Evolutionary conservation across 1,284 basidiomycete species (phyloP), one percentile per base, ranked within the genome.

Genomic region (Albatrellus sp.): DNA sequence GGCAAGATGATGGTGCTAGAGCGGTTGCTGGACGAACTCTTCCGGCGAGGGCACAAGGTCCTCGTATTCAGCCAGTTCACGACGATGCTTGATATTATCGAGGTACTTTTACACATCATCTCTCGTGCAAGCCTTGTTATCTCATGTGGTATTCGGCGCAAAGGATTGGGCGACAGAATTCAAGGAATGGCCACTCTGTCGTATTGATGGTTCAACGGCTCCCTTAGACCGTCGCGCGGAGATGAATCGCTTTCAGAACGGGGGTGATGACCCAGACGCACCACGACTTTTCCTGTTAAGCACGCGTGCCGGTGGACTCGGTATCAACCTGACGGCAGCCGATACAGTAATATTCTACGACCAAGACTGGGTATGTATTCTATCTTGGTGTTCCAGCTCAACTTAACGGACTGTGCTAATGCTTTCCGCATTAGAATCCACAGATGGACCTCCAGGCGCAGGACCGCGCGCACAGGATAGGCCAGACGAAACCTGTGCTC

Each of bases 1-100:
- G 94, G 94, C 14, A 98, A 98, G 71, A 96, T 98, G 92, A 83
- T 97, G 68, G 69, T 98, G 16, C 75, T 98, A 0, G 89, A 97
- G 53, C 80, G 91, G 10, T 65, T 98, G 11, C 70, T 98, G 2
- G 79, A 80, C 37, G 90, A 82, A 45, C 65, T 98, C n/a, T 90
- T 96, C 62, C 68, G 68, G 17, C 66, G 79, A 10, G 77, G 75
- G 5, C 93, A 97, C 65, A 94, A 93, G 60, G 93, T 97, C 0
- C 67, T 98, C 28, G 62, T 98, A 30, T 98, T 98, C 64, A 85
- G 86, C 46, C 92, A 97, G 64, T 96, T 98, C 62, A 93, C 86
- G 37, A 92, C 85, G 1, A 92, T 97, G 90, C 67, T 98, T 43
- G 87, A 98, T 58, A 88, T 98, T 51, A 87, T 98, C 47, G 80